These are phyloP conservation scores for Modicella reniformis DNA, from an alignment of 371 early-diverging fungal species.

Conservation along the genomic window DNA sequence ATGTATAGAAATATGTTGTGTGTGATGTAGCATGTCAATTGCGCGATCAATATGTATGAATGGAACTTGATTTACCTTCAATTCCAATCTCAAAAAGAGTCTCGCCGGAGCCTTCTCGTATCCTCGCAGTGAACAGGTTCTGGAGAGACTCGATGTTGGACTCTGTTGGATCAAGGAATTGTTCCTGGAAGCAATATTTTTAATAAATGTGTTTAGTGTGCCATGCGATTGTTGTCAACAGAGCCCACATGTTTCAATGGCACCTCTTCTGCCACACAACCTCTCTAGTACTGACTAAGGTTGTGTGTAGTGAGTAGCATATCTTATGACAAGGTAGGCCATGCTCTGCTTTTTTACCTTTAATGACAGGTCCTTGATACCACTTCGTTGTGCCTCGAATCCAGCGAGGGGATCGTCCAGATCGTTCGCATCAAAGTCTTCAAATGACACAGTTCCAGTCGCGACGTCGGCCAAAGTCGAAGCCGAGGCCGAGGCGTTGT, in stretches of 20 bases:
- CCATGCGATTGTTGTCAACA: neutral
- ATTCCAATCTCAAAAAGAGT: constrained; percentile 79
- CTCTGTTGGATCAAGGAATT: constrained; percentile 57
- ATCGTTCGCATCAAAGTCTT: constrained; percentile 51
- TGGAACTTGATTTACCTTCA: constrained; percentile 65
- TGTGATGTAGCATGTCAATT: too few relatives aligned
- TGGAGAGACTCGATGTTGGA: constrained; percentile 59
- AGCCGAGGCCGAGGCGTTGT: constrained; percentile 8
- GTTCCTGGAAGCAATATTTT: constrained; percentile 43
- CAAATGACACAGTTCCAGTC: neutral
- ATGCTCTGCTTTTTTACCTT: constrained; percentile 23
- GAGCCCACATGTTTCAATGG: constrained; percentile 12
- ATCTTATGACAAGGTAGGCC: neutral
- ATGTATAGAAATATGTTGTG: neutral
- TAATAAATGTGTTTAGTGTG: too few relatives aligned
- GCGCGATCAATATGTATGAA: neutral
- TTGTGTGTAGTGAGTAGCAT: too few relatives aligned
- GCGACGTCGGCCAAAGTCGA: constrained; percentile 1
- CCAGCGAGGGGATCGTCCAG: constrained; percentile 55
- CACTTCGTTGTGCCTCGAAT: constrained; percentile 53
- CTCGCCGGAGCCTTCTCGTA: constrained; percentile 80
- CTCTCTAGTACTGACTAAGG: too few relatives aligned
- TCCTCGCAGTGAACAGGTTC: constrained; percentile 58
- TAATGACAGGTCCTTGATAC: constrained; percentile 48
- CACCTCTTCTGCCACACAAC: too few relatives aligned